phyloP scores from a whole-genome alignment of 2,329 filamentous ascomycete genomes.

The Parafenestella ontariensis region DNA sequence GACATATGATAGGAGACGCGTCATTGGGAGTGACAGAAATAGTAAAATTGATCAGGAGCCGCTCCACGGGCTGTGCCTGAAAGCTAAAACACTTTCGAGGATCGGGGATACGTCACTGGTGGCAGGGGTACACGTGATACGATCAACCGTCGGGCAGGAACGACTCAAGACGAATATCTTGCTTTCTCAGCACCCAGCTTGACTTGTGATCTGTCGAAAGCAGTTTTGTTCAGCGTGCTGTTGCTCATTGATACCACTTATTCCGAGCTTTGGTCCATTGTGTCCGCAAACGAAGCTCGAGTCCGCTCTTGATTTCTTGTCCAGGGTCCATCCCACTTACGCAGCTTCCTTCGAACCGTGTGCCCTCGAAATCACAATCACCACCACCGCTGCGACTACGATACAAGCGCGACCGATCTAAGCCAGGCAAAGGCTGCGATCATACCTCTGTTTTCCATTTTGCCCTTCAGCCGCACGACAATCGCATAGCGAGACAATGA shows the following conservation, averaged over 20 bases:
- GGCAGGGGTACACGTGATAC: slow-evolving; percentile 4
- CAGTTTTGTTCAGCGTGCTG: neutral
- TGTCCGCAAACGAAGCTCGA: neutral
- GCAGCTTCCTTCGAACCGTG: neutral
- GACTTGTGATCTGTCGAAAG: neutral
- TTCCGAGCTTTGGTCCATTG: neutral
- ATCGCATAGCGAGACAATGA: slow-evolving; percentile 12
- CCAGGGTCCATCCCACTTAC: slow-evolving; percentile 22
- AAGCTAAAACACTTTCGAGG: slow-evolving; percentile 6
- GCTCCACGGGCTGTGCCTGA: slow-evolving; percentile 6
- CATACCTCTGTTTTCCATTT: neutral
- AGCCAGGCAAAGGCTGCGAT: neutral
- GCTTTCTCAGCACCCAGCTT: neutral
- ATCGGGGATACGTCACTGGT: neutral
- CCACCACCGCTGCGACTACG: slow-evolving; percentile 13
- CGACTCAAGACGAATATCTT: neutral
- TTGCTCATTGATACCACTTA: neutral
- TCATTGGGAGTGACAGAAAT: neutral
- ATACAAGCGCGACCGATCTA: neutral
- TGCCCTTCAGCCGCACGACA: neutral
- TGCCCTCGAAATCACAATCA: slow-evolving; percentile 14
- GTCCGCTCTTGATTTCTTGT: neutral
- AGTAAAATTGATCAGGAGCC: slow-evolving; percentile 5
- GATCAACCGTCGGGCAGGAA: neutral
- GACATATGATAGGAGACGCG: too few species aligned